Evolutionary conservation across 192 early-diverging fungal genomes (phyloP).

Genomic region (Allomyces javanicus): DNA sequence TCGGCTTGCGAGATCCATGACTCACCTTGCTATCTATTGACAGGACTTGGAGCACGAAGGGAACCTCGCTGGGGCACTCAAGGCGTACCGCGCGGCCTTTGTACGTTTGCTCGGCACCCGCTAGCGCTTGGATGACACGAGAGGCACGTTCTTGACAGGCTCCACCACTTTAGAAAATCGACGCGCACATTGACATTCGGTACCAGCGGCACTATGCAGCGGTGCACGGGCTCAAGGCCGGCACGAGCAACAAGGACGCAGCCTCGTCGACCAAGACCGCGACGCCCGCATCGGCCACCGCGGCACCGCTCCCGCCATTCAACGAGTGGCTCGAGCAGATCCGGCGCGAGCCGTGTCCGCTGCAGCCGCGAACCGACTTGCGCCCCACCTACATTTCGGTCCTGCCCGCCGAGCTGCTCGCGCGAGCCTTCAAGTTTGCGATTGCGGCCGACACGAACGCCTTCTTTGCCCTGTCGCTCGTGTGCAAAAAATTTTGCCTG

Average conservation of each 20-base stretch:
- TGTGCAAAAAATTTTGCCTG: neutral
- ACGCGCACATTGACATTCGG: neutral
- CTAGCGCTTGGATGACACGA: too few species aligned
- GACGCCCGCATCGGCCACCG: neutral
- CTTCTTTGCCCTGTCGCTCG: neutral
- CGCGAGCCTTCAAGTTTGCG: neutral
- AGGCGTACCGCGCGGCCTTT: too few species aligned
- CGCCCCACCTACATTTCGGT: neutral
- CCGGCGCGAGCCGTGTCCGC: neutral
- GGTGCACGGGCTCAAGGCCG: neutral
- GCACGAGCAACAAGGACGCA: neutral
- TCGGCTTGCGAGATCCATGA: too few species aligned
- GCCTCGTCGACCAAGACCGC: neutral
- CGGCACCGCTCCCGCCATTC: neutral
- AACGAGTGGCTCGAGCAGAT: neutral
- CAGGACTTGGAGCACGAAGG: too few species aligned
- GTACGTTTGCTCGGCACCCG: too few species aligned
- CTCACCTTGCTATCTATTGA: too few species aligned
- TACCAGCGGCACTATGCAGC: neutral
- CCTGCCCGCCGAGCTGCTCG: neutral
- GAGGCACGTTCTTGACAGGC: too few species aligned
- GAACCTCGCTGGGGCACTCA: too few species aligned
- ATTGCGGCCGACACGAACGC: neutral
- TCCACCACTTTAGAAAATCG: neutral
- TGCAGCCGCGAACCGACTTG: neutral